A percentile compares a stretch with the other conserved stretches of the same genome.
Conservation (phyloP, 2,329 filamentous ascomycete species). For the Colletotrichum viniferum region DNA sequence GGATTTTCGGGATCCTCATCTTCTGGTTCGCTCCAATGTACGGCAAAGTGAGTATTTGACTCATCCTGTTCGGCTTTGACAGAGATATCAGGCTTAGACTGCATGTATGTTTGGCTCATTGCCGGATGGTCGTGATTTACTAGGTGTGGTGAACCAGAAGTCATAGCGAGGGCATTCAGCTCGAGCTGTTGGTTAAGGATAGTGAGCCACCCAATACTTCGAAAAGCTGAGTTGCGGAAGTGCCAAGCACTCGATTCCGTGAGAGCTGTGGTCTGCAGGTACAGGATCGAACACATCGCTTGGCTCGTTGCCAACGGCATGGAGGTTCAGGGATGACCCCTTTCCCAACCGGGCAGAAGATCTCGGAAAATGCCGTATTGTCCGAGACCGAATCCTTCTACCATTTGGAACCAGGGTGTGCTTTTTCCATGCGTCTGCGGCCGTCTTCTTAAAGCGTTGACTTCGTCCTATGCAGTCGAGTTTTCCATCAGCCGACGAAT, state of each 20-base stretch:
- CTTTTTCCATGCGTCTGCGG: neutral
- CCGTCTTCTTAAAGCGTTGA: neutral
- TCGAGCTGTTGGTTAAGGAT: neutral
- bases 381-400: neutral
- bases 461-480: neutral
- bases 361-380: neutral
- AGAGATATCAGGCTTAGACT: neutral
- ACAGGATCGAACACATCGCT: neutral
- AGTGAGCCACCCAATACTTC: neutral
- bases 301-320: neutral
- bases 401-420: neutral
- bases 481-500: neutral
- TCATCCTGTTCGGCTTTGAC: neutral
- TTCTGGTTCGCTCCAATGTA: neutral
- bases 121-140: neutral
- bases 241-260: neutral
- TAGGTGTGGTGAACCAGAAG: neutral
- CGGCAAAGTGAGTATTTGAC: neutral
- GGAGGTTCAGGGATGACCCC: neutral
- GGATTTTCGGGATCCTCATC: constrained; percentile 53
- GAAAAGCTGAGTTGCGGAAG: neutral
- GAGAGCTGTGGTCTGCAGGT: neutral
- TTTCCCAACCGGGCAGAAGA: neutral
- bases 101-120: neutral
- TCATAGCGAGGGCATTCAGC: neutral